Evolutionary conservation across 257 asterid species (phyloP).

Genomic region (Eucommia ulmoides): DNA sequence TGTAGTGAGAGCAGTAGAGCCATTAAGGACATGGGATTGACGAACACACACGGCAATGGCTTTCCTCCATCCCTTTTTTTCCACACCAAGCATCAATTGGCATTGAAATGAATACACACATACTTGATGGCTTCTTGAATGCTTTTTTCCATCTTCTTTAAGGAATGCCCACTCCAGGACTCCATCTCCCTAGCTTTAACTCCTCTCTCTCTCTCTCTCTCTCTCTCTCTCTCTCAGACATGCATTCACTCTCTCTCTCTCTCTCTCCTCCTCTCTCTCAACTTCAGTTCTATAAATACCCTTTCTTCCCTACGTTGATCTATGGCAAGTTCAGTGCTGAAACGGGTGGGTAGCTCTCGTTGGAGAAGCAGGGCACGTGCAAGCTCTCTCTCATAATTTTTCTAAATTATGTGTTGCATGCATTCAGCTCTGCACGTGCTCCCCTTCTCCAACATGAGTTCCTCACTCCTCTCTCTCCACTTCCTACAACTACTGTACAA

Average conservation of each 20-base stretch:
- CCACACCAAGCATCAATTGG: no score
- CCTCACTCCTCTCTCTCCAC: not conserved
- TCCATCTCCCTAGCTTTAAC: not conserved
- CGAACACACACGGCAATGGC: no score
- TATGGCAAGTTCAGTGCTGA: not conserved
- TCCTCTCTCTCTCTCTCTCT: not conserved
- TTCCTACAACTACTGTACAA: no score
- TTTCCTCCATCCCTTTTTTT: no score
- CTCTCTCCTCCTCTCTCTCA: not conserved
- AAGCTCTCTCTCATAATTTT: not conserved
- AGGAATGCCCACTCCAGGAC: not conserved
- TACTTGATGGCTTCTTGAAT: no score
- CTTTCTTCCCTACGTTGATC: not conserved
- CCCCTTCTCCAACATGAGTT: not conserved
- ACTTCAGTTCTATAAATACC: not conserved
- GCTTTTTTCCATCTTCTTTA: not conserved
- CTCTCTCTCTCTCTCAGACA: not conserved
- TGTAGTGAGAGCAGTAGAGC: no score
- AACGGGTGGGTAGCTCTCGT: not conserved
- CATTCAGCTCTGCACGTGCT: not conserved
- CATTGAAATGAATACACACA: no score
- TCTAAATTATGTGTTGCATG: no score
- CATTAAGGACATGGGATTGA: no score
- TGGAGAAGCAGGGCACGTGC: slow-evolving; percentile 1
- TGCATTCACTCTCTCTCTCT: not conserved